A percentile compares a stretch with the other conserved stretches of the same genome.
These are phyloP conservation scores for Cyclaneusma minus DNA, from an alignment of 2,329 filamentous ascomycete species.

Conservation along the genomic window DNA sequence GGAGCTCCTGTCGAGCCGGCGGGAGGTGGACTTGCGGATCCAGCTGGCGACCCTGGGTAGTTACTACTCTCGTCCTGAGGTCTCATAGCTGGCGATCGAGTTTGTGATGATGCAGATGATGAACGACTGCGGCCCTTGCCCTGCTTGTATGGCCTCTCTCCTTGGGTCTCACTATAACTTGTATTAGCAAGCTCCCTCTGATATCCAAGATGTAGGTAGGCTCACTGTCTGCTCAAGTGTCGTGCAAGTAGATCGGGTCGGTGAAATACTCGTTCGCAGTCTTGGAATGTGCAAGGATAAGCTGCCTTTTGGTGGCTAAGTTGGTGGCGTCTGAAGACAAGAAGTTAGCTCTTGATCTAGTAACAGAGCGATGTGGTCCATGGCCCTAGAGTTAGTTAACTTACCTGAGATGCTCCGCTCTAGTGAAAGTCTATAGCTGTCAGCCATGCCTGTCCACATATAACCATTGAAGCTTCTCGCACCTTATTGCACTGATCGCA, in stretches of 20 bases:
- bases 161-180: constrained; percentile 26
- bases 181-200: constrained; percentile 6
- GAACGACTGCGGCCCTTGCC: too few relatives aligned
- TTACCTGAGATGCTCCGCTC: constrained; percentile 46
- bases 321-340: constrained; percentile 36
- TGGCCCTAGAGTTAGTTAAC: constrained; percentile 5
- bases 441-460: too few relatives aligned
- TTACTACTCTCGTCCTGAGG: too few relatives aligned
- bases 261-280: constrained; percentile 42
- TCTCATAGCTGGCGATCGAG: too few relatives aligned
- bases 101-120: too few relatives aligned
- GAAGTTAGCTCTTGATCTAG: too few relatives aligned
- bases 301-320: constrained; percentile 40
- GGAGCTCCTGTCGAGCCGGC: too few relatives aligned
- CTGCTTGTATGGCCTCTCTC: constrained; percentile 21
- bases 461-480: constrained; percentile 1
- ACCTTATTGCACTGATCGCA: constrained; percentile 18
- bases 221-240: constrained; percentile 36
- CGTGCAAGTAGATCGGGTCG: constrained; percentile 43
- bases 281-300: constrained; percentile 32
- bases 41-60: too few relatives aligned
- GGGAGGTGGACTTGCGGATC: too few relatives aligned
- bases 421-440: constrained; percentile 37
- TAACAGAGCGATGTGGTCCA: not conserved
- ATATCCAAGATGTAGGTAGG: constrained; percentile 3